Conservation (phyloP, 257 asterid species). For the Przewalskia tangutica region DNA sequence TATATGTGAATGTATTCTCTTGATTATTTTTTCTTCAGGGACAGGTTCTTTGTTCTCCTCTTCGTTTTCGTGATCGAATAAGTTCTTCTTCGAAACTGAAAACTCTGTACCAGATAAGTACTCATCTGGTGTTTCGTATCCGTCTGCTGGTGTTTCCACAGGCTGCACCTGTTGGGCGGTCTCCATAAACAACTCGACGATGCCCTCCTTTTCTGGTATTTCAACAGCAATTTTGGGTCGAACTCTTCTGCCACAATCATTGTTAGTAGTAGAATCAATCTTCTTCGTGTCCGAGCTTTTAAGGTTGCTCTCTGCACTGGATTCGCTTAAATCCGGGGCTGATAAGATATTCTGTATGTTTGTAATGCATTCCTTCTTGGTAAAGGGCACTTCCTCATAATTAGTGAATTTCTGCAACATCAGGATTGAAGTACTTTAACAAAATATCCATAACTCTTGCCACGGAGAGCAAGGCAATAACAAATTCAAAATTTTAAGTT, state of each 20-base stretch:
- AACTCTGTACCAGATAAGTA: constrained; percentile 44
- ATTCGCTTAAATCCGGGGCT: neutral
- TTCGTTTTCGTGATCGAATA: constrained; percentile 31
- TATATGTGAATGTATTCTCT: constrained; percentile 58
- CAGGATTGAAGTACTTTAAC: neutral
- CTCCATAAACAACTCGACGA: constrained; percentile 28
- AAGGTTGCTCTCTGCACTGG: constrained; percentile 7
- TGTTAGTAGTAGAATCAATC: neutral
- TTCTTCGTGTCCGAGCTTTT: constrained; percentile 13
- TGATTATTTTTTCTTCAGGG: constrained; percentile 51
- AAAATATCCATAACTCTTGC: neutral
- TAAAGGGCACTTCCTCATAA: constrained; percentile 29
- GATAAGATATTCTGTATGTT: constrained; percentile 17
- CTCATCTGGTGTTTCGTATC: constrained; percentile 73
- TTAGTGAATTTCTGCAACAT: constrained; percentile 53
- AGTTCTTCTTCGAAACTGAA: constrained; percentile 43
- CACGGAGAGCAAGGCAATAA: neutral
- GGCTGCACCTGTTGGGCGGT: neutral
- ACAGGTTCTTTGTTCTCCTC: constrained; percentile 34
- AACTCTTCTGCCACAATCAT: constrained; percentile 13
- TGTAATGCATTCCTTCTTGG: constrained; percentile 4
- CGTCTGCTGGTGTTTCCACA: constrained; percentile 34
- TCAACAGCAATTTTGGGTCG: constrained; percentile 50
- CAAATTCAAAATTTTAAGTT: neutral
- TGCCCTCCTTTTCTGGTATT: constrained; percentile 39